Evolutionary conservation across 176 grass and related monocot genomes (phyloP).

Genomic region (Triticum timopheevii): DNA sequence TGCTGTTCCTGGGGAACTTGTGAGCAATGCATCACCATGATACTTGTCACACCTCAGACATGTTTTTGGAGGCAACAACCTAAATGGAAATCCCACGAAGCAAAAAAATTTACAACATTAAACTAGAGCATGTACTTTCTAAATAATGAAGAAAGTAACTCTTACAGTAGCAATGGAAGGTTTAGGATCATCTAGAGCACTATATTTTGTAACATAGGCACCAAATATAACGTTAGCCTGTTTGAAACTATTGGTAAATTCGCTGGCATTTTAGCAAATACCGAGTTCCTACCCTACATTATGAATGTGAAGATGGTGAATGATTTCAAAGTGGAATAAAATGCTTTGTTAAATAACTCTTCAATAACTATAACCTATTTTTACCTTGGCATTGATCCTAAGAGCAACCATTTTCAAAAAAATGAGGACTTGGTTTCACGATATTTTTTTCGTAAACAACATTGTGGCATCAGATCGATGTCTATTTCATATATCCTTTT

Average conservation of each 20-base stretch:
- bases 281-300: conserved; percentile 57
- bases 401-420: conserved; percentile 49
- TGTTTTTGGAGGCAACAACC: conserved; percentile 79
- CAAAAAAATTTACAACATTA: not conserved
- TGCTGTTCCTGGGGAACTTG: too few relatives aligned
- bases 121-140: not conserved
- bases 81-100: conserved; percentile 20
- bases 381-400: conserved; percentile 71
- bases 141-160: not conserved
- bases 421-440: not conserved
- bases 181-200: conserved; percentile 45
- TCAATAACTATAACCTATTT: not conserved
- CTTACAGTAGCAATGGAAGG: conserved; percentile 67
- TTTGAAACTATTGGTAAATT: conserved; percentile 50
- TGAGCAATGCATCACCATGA: not conserved
- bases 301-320: conserved; percentile 4
- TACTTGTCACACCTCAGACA: conserved; percentile 65
- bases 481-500: not conserved
- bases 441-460: conserved; percentile 34
- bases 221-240: conserved; percentile 68
- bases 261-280: conserved; percentile 28
- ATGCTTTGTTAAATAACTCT: not conserved
- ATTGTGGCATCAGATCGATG: conserved; percentile 47
- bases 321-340: not conserved
- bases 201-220: conserved; percentile 61